A percentile compares a stretch with the other conserved stretches of the same genome.
phyloP scores from a whole-genome alignment of 2,329 filamentous ascomycete species.

The Diaporthe vaccinii region DNA sequence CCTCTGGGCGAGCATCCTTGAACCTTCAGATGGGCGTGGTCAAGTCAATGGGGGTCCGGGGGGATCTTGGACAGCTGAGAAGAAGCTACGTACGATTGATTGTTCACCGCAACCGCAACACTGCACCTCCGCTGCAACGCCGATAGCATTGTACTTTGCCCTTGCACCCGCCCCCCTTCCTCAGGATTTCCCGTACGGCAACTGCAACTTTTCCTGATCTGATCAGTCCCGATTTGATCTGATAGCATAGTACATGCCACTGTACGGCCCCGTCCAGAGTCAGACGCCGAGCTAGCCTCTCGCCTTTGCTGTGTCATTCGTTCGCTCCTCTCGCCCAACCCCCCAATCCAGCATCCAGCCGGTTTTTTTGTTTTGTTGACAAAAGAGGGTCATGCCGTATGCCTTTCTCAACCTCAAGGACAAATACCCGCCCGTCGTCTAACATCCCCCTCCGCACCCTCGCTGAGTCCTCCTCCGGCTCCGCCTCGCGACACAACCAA shows the following conservation, averaged over 20 bases:
- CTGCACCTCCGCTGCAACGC: slow-evolving; percentile 18
- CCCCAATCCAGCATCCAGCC: slow-evolving; percentile 41
- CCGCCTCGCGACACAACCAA: slow-evolving; percentile 53
- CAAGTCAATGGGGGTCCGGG: neutral
- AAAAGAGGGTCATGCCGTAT: slow-evolving; percentile 71
- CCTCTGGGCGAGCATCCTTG: slow-evolving; percentile 23
- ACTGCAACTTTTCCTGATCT: slow-evolving; percentile 12
- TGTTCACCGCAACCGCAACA: slow-evolving; percentile 30
- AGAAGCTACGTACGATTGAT: slow-evolving; percentile 24
- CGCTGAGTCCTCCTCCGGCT: slow-evolving; percentile 51
- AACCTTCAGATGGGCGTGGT: slow-evolving; percentile 1
- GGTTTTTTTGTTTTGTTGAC: slow-evolving; percentile 25
- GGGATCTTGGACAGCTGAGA: slow-evolving; percentile 25
- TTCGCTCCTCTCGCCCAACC: slow-evolving; percentile 49
- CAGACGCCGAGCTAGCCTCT: slow-evolving; percentile 27
- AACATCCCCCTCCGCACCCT: slow-evolving; percentile 91
- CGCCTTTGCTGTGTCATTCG: slow-evolving; percentile 44
- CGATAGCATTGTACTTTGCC: slow-evolving; percentile 34
- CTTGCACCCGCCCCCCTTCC: slow-evolving; percentile 28
- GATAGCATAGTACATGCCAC: slow-evolving; percentile 30
- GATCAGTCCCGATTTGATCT: slow-evolving; percentile 3
- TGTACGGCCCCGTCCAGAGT: slow-evolving; percentile 26
- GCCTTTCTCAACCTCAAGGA: slow-evolving; percentile 76
- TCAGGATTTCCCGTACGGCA: slow-evolving; percentile 8
- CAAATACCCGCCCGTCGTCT: slow-evolving; percentile 74